These are phyloP conservation scores for Brassica cretica DNA, from an alignment of 345 rosid genomes.

Conservation along the genomic window DNA sequence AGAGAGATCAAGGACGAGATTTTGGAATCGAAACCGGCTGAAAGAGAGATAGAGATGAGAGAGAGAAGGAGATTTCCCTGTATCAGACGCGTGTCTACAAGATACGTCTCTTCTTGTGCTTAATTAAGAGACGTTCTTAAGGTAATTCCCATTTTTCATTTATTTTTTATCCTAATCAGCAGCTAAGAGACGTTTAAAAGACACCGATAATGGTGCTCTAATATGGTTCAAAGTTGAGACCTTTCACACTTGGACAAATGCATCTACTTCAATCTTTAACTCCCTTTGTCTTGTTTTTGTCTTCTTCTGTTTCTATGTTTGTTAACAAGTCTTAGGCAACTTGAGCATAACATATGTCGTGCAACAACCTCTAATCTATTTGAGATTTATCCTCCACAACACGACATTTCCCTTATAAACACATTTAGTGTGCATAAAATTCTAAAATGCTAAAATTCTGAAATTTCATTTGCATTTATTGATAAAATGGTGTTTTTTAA, in stretches of 20 bases:
- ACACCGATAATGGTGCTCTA: no score
- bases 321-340: slow-evolving; percentile 26
- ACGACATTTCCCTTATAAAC: background rate
- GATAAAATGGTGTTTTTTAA: slow-evolving; percentile 25
- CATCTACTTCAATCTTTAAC: slow-evolving; percentile 28
- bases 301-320: slow-evolving; percentile 28
- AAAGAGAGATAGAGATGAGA: no score
- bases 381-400: background rate
- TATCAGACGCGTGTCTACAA: no score
- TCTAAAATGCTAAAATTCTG: no score
- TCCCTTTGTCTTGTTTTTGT: slow-evolving; percentile 9
- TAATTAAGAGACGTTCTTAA: no score
- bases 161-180: no score
- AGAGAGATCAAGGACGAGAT: no score
- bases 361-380: background rate
- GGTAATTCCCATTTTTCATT: no score
- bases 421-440: background rate
- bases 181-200: no score
- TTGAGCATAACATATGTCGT: slow-evolving; percentile 1
- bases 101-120: no score
- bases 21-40: no score
- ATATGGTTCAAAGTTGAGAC: slow-evolving; percentile 25
- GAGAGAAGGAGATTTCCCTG: no score
- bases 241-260: slow-evolving; percentile 39
- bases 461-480: slow-evolving; percentile 2